Conservation (phyloP, 179 eudicot genomes). For the Vitellaria paradoxa region DNA sequence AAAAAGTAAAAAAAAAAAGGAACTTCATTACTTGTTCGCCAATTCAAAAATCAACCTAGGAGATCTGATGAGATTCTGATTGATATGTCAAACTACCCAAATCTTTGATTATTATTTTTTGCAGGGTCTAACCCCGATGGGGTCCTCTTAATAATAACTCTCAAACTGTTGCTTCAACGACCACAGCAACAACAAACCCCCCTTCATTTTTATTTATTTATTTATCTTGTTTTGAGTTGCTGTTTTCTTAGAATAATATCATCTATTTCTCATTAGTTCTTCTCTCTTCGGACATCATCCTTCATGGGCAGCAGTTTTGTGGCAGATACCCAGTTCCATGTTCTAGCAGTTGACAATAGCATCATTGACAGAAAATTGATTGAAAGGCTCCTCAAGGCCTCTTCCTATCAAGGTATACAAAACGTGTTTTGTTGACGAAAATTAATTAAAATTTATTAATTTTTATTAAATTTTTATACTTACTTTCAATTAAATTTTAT, state of each 20-base stretch:
- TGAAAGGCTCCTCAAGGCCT: slow-evolving; percentile 68
- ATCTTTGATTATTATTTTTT: slow-evolving; percentile 12
- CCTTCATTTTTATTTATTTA: neutral
- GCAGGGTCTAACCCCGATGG: slow-evolving; percentile 16
- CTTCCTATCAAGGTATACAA: slow-evolving; percentile 70
- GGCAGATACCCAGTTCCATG: slow-evolving; percentile 53
- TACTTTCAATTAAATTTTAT: no score
- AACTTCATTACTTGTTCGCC: neutral
- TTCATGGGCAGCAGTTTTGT: slow-evolving; percentile 14
- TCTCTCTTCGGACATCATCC: no score
- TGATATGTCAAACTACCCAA: slow-evolving; percentile 38
- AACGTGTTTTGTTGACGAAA: no score
- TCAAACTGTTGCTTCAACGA: neutral
- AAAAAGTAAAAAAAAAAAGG: neutral
- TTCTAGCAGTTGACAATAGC: slow-evolving; percentile 84
- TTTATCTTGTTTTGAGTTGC: neutral
- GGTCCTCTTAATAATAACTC: slow-evolving; percentile 13
- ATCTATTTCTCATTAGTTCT: neutral
- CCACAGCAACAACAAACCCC: neutral
- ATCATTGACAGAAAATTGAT: slow-evolving; percentile 66
- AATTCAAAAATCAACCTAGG: slow-evolving; percentile 13
- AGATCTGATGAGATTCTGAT: slow-evolving; percentile 29
- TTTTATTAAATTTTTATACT: no score
- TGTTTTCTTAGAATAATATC: neutral
- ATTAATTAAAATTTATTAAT: no score